Evolutionary conservation across 495 filamentous ascomycete genomes (phyloP), one percentile per base, ranked within the genome.

Genomic region (Margaritispora aquatica): DNA sequence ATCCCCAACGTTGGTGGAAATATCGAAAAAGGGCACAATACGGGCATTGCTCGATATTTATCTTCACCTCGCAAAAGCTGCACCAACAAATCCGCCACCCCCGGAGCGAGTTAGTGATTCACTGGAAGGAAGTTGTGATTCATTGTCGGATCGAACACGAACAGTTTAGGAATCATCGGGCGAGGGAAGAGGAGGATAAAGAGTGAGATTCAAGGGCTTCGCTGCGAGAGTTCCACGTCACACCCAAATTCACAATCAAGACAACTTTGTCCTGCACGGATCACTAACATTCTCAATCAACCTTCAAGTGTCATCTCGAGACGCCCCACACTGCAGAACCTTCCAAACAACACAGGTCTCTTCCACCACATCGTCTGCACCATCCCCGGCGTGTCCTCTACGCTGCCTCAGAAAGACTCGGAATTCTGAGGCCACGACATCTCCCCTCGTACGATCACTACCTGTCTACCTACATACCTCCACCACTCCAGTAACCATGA

Each of bases 401-500:
- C 48, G 48, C 51, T 19, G 51, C 51, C 51, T 54, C 51, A 31
- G 51, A 41, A 55, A 44, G 38, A 44, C 31, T 29, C 19, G 11
- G 34, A 20, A 23, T 36, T 48, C 50, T 56, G 58, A n/a, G 41
- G 44, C 57, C 52, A 60, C 61, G 55, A 58, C 36, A 2, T 22
- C 51, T 26, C 10, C 21, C n/a, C 20, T 50, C 24, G 38, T 44
- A 17, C 38, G 19, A 44, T 17, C n/a, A n/a, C 2, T 5, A 34
- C 20, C 38, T 49, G 11, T 13, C 55, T n/a, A 24, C 47, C 31
- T n/a, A n/a, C n/a, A n/a, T n/a, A 52, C 38, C 19, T 1, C 17
- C 55, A 22, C 22, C 48, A 49, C 51, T 26, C 9, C n/a, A n/a
- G 15, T 54, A 73, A 58, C 38, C 55, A 83, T 83, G 80, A 81